phyloP scores from a whole-genome alignment of 306 rosid genomes.

The Begonia loranthoides region DNA sequence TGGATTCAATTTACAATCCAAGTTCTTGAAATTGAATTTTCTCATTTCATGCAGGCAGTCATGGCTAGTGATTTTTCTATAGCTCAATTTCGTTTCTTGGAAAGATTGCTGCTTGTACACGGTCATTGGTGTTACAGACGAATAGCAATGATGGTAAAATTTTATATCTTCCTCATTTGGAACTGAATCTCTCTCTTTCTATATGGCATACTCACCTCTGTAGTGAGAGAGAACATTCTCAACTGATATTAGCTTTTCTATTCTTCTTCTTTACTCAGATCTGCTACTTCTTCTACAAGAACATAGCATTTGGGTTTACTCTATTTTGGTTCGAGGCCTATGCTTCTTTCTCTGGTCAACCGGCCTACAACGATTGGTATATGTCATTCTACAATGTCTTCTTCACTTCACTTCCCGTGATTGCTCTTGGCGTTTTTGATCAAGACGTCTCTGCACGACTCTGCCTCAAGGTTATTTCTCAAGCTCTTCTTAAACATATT shows the following conservation, averaged over 20 bases:
- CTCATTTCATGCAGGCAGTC: slow-evolving; percentile 43
- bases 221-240: not conserved
- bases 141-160: slow-evolving; percentile 80
- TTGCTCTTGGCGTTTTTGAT: slow-evolving; percentile 81
- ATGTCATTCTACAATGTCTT: slow-evolving; percentile 85
- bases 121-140: slow-evolving; percentile 94
- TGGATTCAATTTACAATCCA: too few relatives aligned
- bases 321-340: slow-evolving; percentile 83
- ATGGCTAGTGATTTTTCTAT: slow-evolving; percentile 90
- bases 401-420: slow-evolving; percentile 89
- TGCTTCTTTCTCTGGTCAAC: slow-evolving; percentile 73
- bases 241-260: slow-evolving; percentile 6
- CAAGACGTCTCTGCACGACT: slow-evolving; percentile 82
- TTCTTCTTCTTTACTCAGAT: slow-evolving; percentile 44
- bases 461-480: slow-evolving; percentile 51
- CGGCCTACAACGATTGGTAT: slow-evolving; percentile 89
- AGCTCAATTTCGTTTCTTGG: slow-evolving; percentile 70
- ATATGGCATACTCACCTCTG: too few relatives aligned
- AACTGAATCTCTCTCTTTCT: not conserved
- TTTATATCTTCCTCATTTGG: not conserved
- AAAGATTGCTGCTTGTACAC: slow-evolving; percentile 74
- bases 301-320: slow-evolving; percentile 77
- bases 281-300: slow-evolving; percentile 93
- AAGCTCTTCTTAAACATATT: not conserved
- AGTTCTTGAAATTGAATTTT: too few relatives aligned